These are phyloP conservation scores for Bifiguratus adelaidae DNA, from an alignment of 192 early-diverging fungal species.

Conservation along the genomic window DNA sequence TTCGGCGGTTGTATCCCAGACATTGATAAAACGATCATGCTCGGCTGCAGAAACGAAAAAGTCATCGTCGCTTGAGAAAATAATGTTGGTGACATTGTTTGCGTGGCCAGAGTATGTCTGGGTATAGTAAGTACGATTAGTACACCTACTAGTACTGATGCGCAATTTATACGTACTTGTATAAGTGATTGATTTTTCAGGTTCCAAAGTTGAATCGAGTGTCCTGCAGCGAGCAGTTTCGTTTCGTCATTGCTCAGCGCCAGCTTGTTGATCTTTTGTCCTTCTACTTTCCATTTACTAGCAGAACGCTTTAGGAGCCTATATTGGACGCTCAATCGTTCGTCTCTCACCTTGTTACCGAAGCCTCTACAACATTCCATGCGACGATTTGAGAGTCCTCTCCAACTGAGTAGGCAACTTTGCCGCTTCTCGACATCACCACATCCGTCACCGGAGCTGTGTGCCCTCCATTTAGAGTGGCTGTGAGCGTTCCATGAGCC, in stretches of 20 bases:
- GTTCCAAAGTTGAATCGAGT: conserved; percentile 45
- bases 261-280: conserved; percentile 30
- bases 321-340: neutral
- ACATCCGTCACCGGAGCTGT: conserved; percentile 34
- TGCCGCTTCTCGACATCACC: conserved; percentile 30
- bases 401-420: conserved; percentile 31
- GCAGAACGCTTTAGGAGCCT: neutral
- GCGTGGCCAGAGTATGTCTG: conserved; percentile 43
- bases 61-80: conserved; percentile 35
- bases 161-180: conserved; percentile 13
- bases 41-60: conserved; percentile 31
- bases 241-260: conserved; percentile 35
- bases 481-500: conserved; percentile 28
- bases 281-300: conserved; percentile 41
- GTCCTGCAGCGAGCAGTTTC: conserved; percentile 38
- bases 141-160: neutral
- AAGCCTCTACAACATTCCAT: conserved; percentile 39
- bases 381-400: conserved; percentile 37
- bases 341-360: conserved; percentile 14
- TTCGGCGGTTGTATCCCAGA: conserved; percentile 34
- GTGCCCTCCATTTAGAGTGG: conserved; percentile 28
- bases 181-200: conserved; percentile 21
- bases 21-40: conserved; percentile 41
- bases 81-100: conserved; percentile 29
- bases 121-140: neutral